Evolutionary conservation across 495 filamentous ascomycete genomes (phyloP).

Genomic region (Pyronema omphalodes): DNA sequence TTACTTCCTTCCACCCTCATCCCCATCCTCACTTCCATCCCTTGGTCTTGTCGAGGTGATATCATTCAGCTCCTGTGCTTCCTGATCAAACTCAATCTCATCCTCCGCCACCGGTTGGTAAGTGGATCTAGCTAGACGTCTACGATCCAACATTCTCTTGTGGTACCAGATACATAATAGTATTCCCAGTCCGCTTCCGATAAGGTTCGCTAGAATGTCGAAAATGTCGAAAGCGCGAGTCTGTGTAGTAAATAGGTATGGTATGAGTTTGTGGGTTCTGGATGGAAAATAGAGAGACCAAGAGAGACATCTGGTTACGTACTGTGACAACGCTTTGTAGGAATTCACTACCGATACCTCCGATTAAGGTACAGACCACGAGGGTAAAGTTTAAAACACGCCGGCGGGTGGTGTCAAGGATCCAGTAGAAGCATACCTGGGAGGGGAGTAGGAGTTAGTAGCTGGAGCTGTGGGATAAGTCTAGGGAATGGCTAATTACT

Average conservation of each 20-base stretch:
- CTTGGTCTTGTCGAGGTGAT: constrained; percentile 12
- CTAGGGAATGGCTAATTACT: constrained; percentile 14
- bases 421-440: constrained; percentile 78
- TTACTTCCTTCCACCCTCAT: not conserved
- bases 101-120: constrained; percentile 16
- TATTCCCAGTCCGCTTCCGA: constrained; percentile 54
- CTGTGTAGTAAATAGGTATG: constrained; percentile 1
- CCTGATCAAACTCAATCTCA: constrained; percentile 8
- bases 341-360: constrained; percentile 66
- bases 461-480: not conserved
- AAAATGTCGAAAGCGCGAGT: constrained; percentile 59
- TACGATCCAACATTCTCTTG: constrained; percentile 81
- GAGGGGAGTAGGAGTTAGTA: not conserved
- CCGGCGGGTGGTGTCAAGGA: constrained; percentile 72
- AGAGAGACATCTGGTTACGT: not conserved
- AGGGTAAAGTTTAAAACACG: constrained; percentile 71
- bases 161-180: constrained; percentile 78
- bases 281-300: not conserved
- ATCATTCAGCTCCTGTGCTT: constrained; percentile 28
- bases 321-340: constrained; percentile 48
- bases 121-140: constrained; percentile 42
- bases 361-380: constrained; percentile 30
- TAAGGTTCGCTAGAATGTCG: constrained; percentile 73
- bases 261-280: not conserved
- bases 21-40: not conserved